A percentile compares a stretch with the other conserved stretches of the same genome.
phyloP scores from a whole-genome alignment of 2,329 filamentous ascomycete genomes.

The Alternaria viburni region DNA sequence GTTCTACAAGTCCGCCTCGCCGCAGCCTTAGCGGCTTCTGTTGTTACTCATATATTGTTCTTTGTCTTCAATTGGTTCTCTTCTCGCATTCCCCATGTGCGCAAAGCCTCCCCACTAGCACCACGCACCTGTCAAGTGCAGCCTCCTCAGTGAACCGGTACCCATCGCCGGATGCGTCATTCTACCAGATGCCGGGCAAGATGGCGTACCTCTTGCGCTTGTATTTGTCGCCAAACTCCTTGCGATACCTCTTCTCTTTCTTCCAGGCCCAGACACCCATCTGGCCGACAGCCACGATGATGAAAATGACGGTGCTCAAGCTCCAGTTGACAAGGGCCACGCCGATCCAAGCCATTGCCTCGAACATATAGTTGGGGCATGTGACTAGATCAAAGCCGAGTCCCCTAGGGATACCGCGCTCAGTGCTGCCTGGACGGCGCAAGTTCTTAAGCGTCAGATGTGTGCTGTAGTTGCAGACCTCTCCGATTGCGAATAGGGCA shows the following conservation, averaged over 20 bases:
- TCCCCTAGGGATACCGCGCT: constrained; percentile 85
- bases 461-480: constrained; percentile 79
- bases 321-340: constrained; percentile 80
- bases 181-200: constrained; percentile 75
- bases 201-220: constrained; percentile 91
- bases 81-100: neutral
- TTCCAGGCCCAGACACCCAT: constrained; percentile 90
- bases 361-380: constrained; percentile 97
- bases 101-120: constrained; percentile 1
- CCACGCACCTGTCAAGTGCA: neutral
- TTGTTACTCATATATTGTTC: neutral
- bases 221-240: constrained; percentile 91
- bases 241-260: constrained; percentile 89
- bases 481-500: constrained; percentile 75
- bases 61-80: neutral
- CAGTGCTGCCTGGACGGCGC: constrained; percentile 75
- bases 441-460: constrained; percentile 81
- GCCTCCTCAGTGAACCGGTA: neutral
- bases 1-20: neutral
- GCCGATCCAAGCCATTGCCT: constrained; percentile 84
- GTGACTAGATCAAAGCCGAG: constrained; percentile 87
- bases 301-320: constrained; percentile 79
- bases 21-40: neutral
- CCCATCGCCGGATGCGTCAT: neutral
- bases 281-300: constrained; percentile 72